A percentile compares a stretch with the other conserved stretches of the same genome.
These are phyloP conservation scores for Glonium stellatum DNA, from an alignment of 495 filamentous ascomycete genomes.

Conservation along the genomic window DNA sequence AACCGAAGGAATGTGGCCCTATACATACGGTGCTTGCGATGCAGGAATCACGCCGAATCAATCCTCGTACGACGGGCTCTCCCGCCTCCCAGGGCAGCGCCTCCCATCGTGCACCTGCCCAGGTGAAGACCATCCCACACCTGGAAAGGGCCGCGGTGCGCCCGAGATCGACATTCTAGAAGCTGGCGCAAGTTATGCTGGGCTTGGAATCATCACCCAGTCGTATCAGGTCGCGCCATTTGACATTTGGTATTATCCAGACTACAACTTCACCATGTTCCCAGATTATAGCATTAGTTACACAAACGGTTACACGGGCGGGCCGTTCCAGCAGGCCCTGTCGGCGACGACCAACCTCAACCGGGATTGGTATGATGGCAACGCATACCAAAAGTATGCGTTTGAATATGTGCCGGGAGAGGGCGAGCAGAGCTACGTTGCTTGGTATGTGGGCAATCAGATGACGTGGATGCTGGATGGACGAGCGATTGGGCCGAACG, in stretches of 20 bases:
- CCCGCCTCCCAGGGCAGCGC: slow-evolving; percentile 63
- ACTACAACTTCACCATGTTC: slow-evolving; percentile 49
- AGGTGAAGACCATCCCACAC: slow-evolving; percentile 60
- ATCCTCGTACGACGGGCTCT: slow-evolving; percentile 61
- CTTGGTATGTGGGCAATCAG: slow-evolving; percentile 61
- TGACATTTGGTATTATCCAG: slow-evolving; percentile 67
- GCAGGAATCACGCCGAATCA: slow-evolving; percentile 72
- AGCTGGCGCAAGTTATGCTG: slow-evolving; percentile 56
- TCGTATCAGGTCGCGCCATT: slow-evolving; percentile 71
- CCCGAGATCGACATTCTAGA: slow-evolving; percentile 75
- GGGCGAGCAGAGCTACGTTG: slow-evolving; percentile 52
- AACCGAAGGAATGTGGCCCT: slow-evolving; percentile 72
- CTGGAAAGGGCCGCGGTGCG: slow-evolving; percentile 62
- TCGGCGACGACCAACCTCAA: slow-evolving; percentile 67
- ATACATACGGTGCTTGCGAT: slow-evolving; percentile 70
- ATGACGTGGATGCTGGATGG: slow-evolving; percentile 64
- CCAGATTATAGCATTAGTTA: slow-evolving; percentile 52
- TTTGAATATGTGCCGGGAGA: slow-evolving; percentile 60
- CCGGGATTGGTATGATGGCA: slow-evolving; percentile 68
- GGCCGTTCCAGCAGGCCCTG: slow-evolving; percentile 65
- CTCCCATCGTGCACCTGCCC: slow-evolving; percentile 64
- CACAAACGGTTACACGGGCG: slow-evolving; percentile 62
- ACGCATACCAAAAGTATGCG: slow-evolving; percentile 62
- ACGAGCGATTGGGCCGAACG: slow-evolving; percentile 62
- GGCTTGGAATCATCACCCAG: slow-evolving; percentile 46